Percentiles rank a stretch among this genome's conserved stretches.
Evolutionary conservation across 2,329 filamentous ascomycete species (phyloP).

Genomic region (Diaporthe aspalathi): DNA sequence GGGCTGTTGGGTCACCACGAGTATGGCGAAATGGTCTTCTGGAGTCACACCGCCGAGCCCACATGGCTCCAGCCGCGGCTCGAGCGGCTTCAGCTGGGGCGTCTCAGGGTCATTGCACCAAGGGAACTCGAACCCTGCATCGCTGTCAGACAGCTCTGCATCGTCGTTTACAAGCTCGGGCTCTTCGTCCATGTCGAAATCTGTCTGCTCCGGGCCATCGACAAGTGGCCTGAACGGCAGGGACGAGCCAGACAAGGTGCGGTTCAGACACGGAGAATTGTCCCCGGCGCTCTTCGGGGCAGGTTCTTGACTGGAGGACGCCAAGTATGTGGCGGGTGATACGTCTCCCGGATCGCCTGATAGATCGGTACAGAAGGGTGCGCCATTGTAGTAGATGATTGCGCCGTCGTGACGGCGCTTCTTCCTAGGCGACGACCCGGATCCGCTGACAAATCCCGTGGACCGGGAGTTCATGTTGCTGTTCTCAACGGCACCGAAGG

Average conservation of each 20-base stretch:
- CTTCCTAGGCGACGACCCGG: conserved; percentile 58
- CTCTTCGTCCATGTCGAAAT: conserved; percentile 44
- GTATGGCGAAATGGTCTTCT: conserved; percentile 72
- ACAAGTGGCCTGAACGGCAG: conserved; percentile 63
- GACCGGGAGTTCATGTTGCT: conserved; percentile 61
- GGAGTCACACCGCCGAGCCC: conserved; percentile 70
- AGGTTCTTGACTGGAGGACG: conserved; percentile 56
- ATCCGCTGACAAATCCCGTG: conserved; percentile 59
- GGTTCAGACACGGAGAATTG: conserved; percentile 46
- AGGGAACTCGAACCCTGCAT: conserved; percentile 56
- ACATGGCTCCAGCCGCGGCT: conserved; percentile 66
- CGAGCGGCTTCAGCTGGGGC: conserved; percentile 54
- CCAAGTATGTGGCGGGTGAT: conserved; percentile 61
- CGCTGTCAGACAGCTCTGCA: conserved; percentile 51
- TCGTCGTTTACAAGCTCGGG: conserved; percentile 49
- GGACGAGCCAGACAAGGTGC: conserved; percentile 64
- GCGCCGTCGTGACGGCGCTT: conserved; percentile 74
- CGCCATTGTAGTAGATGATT: conserved; percentile 86
- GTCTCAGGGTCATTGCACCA: conserved; percentile 59
- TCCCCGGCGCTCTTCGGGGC: conserved; percentile 42
- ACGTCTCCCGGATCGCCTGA: conserved; percentile 71
- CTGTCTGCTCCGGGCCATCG: conserved; percentile 47
- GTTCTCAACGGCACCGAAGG: conserved; percentile 58
- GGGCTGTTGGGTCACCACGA: conserved; percentile 62
- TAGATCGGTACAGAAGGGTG: conserved; percentile 83